A percentile compares a stretch with the other conserved stretches of the same genome.
These are phyloP conservation scores for Kernera saxatilis DNA, from an alignment of 345 rosid species.

Conservation along the genomic window DNA sequence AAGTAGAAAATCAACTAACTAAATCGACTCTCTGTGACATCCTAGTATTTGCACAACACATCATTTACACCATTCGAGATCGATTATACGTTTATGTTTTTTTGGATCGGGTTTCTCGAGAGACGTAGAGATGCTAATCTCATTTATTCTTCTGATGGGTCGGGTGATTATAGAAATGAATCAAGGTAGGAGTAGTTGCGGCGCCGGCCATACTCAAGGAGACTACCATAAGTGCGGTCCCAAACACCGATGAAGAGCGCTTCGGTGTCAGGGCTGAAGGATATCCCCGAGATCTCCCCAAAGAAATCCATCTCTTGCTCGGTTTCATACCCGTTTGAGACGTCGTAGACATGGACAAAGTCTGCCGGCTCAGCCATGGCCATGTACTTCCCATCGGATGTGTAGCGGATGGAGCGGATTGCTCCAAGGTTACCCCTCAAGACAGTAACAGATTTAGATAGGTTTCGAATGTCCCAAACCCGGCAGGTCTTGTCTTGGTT, in stretches of 20 bases:
- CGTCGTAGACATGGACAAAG: constrained; percentile 72
- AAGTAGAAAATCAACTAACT: constrained; percentile 4
- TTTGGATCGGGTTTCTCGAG: neutral
- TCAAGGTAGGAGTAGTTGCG: constrained; percentile 57
- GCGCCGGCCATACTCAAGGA: constrained; percentile 55
- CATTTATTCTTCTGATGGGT: constrained; percentile 33
- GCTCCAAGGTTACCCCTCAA: constrained; percentile 80
- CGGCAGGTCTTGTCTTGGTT: constrained; percentile 80
- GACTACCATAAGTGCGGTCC: constrained; percentile 92
- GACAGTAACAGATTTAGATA: constrained; percentile 54
- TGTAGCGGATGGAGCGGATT: constrained; percentile 63
- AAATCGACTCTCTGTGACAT: constrained; percentile 8
- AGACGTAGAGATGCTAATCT: too few relatives aligned
- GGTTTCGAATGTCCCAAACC: constrained; percentile 66
- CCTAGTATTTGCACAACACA: constrained; percentile 25
- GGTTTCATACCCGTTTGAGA: constrained; percentile 45
- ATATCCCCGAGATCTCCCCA: constrained; percentile 76
- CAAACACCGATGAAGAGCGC: constrained; percentile 73
- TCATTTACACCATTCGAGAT: constrained; percentile 23
- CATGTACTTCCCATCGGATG: constrained; percentile 66
- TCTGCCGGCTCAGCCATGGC: constrained; percentile 87
- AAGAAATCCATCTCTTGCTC: constrained; percentile 83
- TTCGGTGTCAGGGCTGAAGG: constrained; percentile 72
- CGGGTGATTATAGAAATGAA: constrained; percentile 30
- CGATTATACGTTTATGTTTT: neutral